Evolutionary conservation across 495 filamentous ascomycete species (phyloP).

Genomic region (Copromyces sp.): DNA sequence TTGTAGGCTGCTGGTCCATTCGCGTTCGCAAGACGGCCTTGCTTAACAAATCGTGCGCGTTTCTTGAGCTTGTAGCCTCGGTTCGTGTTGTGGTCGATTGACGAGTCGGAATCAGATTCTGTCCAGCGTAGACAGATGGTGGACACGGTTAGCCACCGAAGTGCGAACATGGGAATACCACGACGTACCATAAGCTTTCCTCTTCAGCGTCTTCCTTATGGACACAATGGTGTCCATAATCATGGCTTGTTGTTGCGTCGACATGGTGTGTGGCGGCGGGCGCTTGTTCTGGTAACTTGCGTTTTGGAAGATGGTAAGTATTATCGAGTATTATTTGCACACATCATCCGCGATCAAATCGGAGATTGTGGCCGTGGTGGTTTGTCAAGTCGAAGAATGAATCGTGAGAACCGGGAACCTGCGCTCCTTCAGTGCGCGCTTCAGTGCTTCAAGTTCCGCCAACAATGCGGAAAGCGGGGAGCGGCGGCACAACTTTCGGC

Average conservation of each 20-base stretch:
- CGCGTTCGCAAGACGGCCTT: slow-evolving; percentile 61
- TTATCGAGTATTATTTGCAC: background rate
- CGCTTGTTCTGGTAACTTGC: background rate
- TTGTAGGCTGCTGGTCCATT: slow-evolving; percentile 72
- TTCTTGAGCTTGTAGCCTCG: slow-evolving; percentile 86
- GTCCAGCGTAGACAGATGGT: background rate
- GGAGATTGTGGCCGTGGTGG: background rate
- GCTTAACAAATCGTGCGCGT: slow-evolving; percentile 67
- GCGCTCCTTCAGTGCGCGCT: too few species aligned
- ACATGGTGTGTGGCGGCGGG: slow-evolving; percentile 12
- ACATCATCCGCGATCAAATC: background rate
- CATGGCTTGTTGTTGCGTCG: slow-evolving; percentile 23
- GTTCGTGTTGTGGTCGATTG: slow-evolving; percentile 70
- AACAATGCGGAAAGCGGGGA: background rate
- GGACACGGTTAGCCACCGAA: background rate
- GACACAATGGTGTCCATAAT: slow-evolving; percentile 21
- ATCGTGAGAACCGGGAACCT: background rate
- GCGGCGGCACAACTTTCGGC: background rate
- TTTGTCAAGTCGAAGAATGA: background rate
- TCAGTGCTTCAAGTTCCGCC: background rate
- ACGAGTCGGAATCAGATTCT: slow-evolving; percentile 84
- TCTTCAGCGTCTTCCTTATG: slow-evolving; percentile 17
- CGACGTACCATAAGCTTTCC: slow-evolving; percentile 20
- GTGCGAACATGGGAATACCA: background rate
- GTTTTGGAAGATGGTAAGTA: background rate